Evolutionary conservation across 768 basidiomycete species (phyloP), one percentile per base, ranked within the genome.

Genomic region (Boletus subparvulus): DNA sequence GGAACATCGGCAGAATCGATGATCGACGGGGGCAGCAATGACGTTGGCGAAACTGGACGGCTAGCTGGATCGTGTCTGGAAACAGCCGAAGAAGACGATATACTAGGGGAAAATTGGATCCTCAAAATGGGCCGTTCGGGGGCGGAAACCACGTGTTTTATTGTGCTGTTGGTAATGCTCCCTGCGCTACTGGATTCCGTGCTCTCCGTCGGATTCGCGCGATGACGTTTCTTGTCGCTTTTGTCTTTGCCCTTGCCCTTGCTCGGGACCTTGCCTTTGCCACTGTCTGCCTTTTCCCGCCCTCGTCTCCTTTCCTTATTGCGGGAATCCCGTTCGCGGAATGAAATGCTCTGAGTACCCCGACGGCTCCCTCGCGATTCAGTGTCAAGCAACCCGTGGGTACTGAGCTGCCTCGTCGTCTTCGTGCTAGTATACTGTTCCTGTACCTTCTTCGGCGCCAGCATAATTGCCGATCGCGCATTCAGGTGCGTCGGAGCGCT

Each of bases 401-500:
- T 82, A 58, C 81, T 81, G 36, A 90, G 76, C 65, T 83, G 84
- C 47, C 82, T 77, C 7, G 87, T 89, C 19, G 88, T 87, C 35
- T 79, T 84, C 17, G 89, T 91, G 62, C 83, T 90, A 17, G 88
- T 90, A 63, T 82, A 92, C 16, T 86, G 84, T 64, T 84, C 83
- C 62, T 92, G 90, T n/a, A 92, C 89, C 59, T 80, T 81, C 64
- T 83, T 82, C 33, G 87, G 83, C 17, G 87, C 89, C 13, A 92
- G 73, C 60, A 93, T 72, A 52, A 92, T 85, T 14, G 72, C 72
- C 16, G 49, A 50, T 12, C 71, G 72, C 50, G 67, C 68, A 11
- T 72, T 64, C 59, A 68, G 60, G 56, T 67, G 61, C 47, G 64
- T 60, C 41, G 57, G 55, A 47, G 68, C 39, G 21, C 16, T 53